Base-by-base conservation (phyloP, 2,329 filamentous ascomycete genomes). In the Sarocladium strictum region DNA sequence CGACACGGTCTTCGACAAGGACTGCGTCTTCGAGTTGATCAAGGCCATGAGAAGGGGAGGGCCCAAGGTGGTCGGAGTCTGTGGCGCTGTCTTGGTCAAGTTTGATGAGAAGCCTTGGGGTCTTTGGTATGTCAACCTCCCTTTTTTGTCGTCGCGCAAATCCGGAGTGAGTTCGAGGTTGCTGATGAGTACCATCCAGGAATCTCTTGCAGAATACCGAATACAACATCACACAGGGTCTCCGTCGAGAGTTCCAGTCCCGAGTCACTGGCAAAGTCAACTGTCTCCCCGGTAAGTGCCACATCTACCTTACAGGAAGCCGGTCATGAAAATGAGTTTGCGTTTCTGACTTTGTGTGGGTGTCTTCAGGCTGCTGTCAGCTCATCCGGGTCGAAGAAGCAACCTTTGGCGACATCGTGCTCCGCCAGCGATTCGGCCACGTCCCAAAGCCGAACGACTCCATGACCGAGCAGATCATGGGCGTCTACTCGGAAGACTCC, bases 201-300 rank as follows among this genome's bases (percentile, higher is more conserved):
- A 54, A 54, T 29, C 52, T 54, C 3, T 26, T 54, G 15, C 52
- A 54, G 27, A 54, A 54, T 26, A 54, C 52, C n/a, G 52, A 54
- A 26, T 54, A 54, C 37, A 54, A 54, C 38, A 45, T 54, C 12
- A 74, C 73, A 0, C 74, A 77, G 56, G 72, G 72, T 3, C 66
- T 77, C 45, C 70, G 74, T 1, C 71, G 76, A 10, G 73, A 76
- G 63, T 76, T 77, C 58, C 76, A 78, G 60, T 76, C 74, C 9
- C 68, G 73, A 33, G 69, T 75, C 45, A 78, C 75, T 0, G 73
- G 75, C 55, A 77, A 77, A 54, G 75, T 77, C 47, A 76, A 75
- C 35, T 77, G 74, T 57, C 67, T 77, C 2, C 75, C 76, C 0
- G 75, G 75, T 54, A 54, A 32, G 53, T 14, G 14, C 6, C n/a